Evolutionary conservation across 2,329 filamentous ascomycete genomes (phyloP), one percentile per base, ranked within the genome.

Genomic region (Diaporthe ilicicola): DNA sequence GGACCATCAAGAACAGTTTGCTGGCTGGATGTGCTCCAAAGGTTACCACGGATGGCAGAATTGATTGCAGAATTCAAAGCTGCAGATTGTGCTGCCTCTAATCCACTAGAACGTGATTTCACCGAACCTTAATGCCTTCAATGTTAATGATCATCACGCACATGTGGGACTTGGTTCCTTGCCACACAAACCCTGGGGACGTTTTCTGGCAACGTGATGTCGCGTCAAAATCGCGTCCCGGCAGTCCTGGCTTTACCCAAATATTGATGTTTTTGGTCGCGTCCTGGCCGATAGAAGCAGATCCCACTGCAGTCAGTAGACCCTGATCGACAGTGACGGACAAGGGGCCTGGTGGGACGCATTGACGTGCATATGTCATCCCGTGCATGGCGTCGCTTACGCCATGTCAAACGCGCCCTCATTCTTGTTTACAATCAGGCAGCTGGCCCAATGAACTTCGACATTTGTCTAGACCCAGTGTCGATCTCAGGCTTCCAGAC

Each of bases 301-400:
- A 42, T 37, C 13, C 54, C 42, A n/a, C n/a, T n/a, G n/a, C n/a
- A 17, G 32, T 53, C 27, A 17, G 24, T 19, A 24, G 19, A 64
- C 22, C 44, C 59, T 56, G 39, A 56, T 37, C 37, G 46, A 48
- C 59, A 62, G 4, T 24, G 29, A 13, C 19, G 44, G 44, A 7
- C 24, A 42, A 69, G 37, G 44, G 32, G 13, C 13, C 22, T 39
- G 15, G 46, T 24, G 54, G 59, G n/a, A 12, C 46, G 61, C 50
- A 67, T 70, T 65, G 61, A 50, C 50, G 17, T 56, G 29, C 51
- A 66, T 39, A 66, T 70, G 59, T 70, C 44, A 67, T 59, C 44
- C 27, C 69, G 37, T 29, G 2, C 1, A 37, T 66, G 32, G 59
- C 59, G 42, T 27, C 27, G 42, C 39, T 42, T 44, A 56, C 50